Conservation (phyloP, 2,329 filamentous ascomycete genomes). For the Emydomyces testavorans region DNA sequence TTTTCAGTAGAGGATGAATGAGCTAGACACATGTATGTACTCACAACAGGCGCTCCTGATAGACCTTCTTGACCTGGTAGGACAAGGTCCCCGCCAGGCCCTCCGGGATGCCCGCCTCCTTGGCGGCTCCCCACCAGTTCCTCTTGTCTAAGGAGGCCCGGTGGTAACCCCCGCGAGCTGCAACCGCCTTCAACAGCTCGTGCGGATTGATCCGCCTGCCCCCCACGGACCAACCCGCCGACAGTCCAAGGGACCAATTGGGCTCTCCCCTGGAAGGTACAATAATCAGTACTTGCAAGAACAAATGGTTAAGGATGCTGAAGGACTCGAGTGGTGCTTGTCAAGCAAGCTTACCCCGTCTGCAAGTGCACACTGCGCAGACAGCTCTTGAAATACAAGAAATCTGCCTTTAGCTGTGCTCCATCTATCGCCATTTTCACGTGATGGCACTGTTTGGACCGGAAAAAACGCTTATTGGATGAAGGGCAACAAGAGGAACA, state of each 20-base stretch:
- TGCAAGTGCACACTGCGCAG: background rate
- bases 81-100: constrained; percentile 12
- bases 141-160: constrained; percentile 12
- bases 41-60: constrained; percentile 15
- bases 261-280: background rate
- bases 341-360: constrained; percentile 5
- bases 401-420: background rate
- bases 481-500: background rate
- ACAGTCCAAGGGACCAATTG: background rate
- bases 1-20: background rate
- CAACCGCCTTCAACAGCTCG: constrained; percentile 11
- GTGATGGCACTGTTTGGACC: background rate
- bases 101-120: background rate
- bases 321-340: background rate
- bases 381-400: background rate
- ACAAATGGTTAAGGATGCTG: background rate
- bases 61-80: constrained; percentile 12
- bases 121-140: constrained; percentile 13
- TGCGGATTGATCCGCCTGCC: constrained; percentile 12
- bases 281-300: constrained; percentile 1
- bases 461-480: background rate
- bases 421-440: background rate
- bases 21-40: background rate
- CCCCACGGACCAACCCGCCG: background rate
- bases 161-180: constrained; percentile 11